These are phyloP conservation scores for Pestalotiopsis fici DNA, from an alignment of 2,329 filamentous ascomycete genomes.

Conservation along the genomic window DNA sequence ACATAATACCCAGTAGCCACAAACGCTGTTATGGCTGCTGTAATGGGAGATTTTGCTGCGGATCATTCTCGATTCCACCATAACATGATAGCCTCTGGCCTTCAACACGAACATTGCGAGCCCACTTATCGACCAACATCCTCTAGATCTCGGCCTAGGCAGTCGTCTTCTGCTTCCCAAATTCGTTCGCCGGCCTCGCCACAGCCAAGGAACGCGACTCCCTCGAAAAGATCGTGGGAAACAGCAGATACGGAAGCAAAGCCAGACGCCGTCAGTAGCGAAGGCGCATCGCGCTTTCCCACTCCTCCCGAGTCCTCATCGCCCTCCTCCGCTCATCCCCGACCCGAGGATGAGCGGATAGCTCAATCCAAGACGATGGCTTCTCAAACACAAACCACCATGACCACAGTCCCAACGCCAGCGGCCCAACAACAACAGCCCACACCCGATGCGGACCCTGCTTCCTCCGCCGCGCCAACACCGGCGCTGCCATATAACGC, in stretches of 20 bases:
- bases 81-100: constrained; percentile 63
- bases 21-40: constrained; percentile 59
- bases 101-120: constrained; percentile 49
- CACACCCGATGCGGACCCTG: constrained; percentile 26
- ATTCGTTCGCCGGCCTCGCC: constrained; percentile 23
- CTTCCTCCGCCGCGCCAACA: constrained; percentile 20
- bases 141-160: constrained; percentile 35
- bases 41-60: constrained; percentile 73
- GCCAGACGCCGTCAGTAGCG: constrained; percentile 29
- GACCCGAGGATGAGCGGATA: constrained; percentile 40
- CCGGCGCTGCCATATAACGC: constrained; percentile 32
- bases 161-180: constrained; percentile 19
- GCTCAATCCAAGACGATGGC: constrained; percentile 48
- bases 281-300: constrained; percentile 49
- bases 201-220: constrained; percentile 24
- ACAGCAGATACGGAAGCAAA: constrained; percentile 18
- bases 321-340: constrained; percentile 35
- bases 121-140: constrained; percentile 34
- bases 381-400: constrained; percentile 35
- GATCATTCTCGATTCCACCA: constrained; percentile 67
- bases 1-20: constrained; percentile 6
- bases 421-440: constrained; percentile 30
- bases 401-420: constrained; percentile 21
- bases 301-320: constrained; percentile 58
- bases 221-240: constrained; percentile 30